A percentile compares a stretch with the other conserved stretches of the same genome.
These are phyloP conservation scores for Rubus parviflorus DNA, from an alignment of 306 rosid species.

Conservation along the genomic window DNA sequence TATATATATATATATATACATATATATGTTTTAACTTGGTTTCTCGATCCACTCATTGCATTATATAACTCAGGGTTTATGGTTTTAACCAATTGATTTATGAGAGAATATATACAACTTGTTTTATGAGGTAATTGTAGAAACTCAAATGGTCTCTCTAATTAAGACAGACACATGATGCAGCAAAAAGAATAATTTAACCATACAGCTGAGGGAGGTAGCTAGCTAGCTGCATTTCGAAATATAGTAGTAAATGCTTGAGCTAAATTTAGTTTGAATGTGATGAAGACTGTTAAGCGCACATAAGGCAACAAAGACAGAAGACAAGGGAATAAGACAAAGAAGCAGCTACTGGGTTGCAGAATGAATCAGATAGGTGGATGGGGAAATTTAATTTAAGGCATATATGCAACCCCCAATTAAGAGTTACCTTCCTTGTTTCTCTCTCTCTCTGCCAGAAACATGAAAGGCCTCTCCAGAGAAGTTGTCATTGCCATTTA, in stretches of 20 bases:
- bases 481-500: conserved; percentile 48
- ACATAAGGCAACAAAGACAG: conserved; percentile 27
- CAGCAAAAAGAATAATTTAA: conserved; percentile 25
- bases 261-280: conserved; percentile 19
- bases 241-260: conserved; percentile 20
- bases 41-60: neutral
- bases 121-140: neutral
- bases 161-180: neutral
- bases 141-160: neutral
- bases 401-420: conserved; percentile 13
- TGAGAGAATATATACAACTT: neutral
- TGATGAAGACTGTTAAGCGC: conserved; percentile 23
- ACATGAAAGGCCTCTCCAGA: conserved; percentile 42
- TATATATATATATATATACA: neutral
- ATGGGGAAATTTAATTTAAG: conserved; percentile 30
- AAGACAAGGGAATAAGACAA: conserved; percentile 46
- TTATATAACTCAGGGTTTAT: neutral
- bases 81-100: neutral
- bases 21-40: neutral
- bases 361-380: conserved; percentile 29
- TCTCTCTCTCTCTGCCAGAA: conserved; percentile 28
- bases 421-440: neutral
- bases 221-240: neutral
- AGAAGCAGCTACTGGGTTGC: conserved; percentile 14
- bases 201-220: neutral